phyloP scores from a whole-genome alignment of 345 rosid genomes.

The Eucalyptus regnans region DNA sequence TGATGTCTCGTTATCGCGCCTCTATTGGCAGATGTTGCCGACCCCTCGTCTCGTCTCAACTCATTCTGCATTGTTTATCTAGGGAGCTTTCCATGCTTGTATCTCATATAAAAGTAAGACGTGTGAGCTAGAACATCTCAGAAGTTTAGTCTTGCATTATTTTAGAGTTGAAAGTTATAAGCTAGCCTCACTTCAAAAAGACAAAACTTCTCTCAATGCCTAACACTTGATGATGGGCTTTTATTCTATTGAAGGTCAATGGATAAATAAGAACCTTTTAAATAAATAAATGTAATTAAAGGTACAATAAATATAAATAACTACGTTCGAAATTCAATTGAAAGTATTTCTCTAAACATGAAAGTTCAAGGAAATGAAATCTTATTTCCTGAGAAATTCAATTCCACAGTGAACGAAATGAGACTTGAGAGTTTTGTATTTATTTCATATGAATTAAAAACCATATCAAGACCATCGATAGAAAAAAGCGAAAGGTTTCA shows the following conservation, averaged over 20 bases:
- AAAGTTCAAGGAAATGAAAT: not conserved
- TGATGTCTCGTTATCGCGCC: not conserved
- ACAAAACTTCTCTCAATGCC: not conserved
- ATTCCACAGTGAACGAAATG: not conserved
- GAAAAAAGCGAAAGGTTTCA: not conserved
- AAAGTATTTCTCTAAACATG: not conserved
- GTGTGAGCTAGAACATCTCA: not conserved
- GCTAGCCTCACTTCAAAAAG: not conserved
- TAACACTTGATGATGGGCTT: not conserved
- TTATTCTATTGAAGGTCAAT: not conserved
- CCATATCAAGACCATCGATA: not conserved
- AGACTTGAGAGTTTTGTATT: not conserved
- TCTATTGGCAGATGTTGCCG: not conserved
- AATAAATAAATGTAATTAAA: not conserved
- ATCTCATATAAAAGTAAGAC: not conserved
- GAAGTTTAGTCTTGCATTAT: not conserved
- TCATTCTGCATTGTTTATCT: not conserved
- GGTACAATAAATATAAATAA: not conserved
- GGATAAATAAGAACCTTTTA: not conserved
- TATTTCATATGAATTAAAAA: not conserved
- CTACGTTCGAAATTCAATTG: not conserved
- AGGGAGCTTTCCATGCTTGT: not conserved
- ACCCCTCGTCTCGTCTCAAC: not conserved
- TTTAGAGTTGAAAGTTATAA: not conserved
- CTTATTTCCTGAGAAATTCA: not conserved